These are phyloP conservation scores for Suillus subluteus DNA, from an alignment of 768 basidiomycete species.

Conservation along the genomic window DNA sequence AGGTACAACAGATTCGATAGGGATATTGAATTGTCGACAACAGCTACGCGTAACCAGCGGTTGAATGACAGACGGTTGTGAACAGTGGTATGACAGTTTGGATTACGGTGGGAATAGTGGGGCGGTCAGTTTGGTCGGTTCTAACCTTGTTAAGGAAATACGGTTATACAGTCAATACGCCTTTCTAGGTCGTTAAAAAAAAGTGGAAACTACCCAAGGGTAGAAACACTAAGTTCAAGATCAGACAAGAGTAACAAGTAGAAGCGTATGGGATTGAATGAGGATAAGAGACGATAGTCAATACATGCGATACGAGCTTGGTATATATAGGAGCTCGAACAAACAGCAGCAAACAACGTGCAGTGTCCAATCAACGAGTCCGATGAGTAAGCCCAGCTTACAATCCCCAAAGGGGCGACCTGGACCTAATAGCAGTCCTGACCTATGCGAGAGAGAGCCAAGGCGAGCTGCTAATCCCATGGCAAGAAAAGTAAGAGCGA, in stretches of 20 bases:
- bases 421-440: no score
- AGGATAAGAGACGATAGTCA: neutral
- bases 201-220: neutral
- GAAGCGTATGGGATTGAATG: neutral
- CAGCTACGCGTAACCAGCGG: neutral
- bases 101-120: neutral
- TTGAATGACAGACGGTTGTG: neutral
- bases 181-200: neutral
- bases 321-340: neutral
- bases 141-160: neutral
- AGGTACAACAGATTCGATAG: neutral
- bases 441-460: no score
- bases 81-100: neutral
- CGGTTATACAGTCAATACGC: neutral
- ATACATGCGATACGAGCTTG: neutral
- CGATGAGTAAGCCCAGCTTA: no score
- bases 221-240: neutral
- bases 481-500: no score
- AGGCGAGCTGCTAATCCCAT: no score
- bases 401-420: no score
- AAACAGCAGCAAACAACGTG: neutral
- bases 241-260: neutral
- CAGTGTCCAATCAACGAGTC: neutral
- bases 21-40: neutral
- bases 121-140: neutral